Evolutionary conservation across 495 filamentous ascomycete genomes (phyloP), one percentile per base, ranked within the genome.

Genomic region (Ramalina peruviana): DNA sequence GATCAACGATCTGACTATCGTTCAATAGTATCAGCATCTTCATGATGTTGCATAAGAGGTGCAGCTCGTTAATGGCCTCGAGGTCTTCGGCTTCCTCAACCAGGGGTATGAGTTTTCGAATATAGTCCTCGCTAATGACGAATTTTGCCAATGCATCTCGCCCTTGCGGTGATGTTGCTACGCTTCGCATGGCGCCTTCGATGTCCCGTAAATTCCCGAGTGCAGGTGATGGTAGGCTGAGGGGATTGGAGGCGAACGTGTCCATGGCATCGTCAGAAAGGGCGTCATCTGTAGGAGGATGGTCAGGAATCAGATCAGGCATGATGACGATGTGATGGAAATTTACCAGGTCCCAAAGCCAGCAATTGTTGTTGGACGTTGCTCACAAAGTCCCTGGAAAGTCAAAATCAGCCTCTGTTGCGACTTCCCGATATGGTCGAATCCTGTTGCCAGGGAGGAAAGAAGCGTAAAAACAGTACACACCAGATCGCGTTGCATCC

Each of bases 1-100:
- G 80, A 62, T 98, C 92, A 53, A 98, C 94, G 51, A 98, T 94
- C 49, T 78, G 70, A 36, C 82, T 94, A 60, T 98, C 93, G 62
- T 98, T 98, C 20, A 98, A 76, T 40, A 97, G 71, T 43, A 98
- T 87, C 36, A 96, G 74, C 47, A 80, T 84, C 71, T 98, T 98
- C 88, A 95, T 94, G 62, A 98, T 94, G 60, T 88, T 94, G 79
- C 92, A 98, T 19, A 98, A 69, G 26, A 83, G 76, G 61, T 97
- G 93, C 26, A 98, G 70, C 58, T 96, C 89, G 0, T 73, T 59
- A 27, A 94, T 67, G 54, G 83, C 88, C 62, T 98, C 88, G 50
- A 94, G 71, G 60, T 95, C 86, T 65, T 98, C 92, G 3, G 93
- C 92, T 58, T 80, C 75, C 42, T 80, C 73, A 46, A 98, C 85